phyloP scores from a whole-genome alignment of 139 green algal species.

The Picochlorum sp. region DNA sequence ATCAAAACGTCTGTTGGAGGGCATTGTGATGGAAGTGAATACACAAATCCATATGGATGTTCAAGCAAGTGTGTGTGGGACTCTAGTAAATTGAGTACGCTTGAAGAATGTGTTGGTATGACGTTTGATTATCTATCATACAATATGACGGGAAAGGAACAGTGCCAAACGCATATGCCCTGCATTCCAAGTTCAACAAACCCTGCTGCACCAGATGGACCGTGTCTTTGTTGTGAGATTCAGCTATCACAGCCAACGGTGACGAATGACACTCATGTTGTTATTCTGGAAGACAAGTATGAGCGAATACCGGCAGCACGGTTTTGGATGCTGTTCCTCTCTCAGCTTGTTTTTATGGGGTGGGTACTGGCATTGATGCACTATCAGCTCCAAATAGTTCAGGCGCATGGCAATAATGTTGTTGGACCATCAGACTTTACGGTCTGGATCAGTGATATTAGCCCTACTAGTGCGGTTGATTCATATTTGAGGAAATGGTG shows the following conservation, averaged over 20 bases:
- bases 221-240: conserved; percentile 35
- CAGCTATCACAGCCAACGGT: conserved; percentile 9
- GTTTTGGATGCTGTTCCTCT: conserved; percentile 34
- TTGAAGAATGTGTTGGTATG: no score
- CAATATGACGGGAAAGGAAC: background rate
- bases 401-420: conserved; percentile 24
- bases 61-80: conserved; percentile 20
- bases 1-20: conserved; percentile 25
- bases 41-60: conserved; percentile 35
- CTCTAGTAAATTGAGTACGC: background rate
- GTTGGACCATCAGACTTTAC: conserved; percentile 41
- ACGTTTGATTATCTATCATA: background rate
- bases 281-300: background rate
- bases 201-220: conserved; percentile 17
- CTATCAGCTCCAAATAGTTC: conserved; percentile 18
- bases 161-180: conserved; percentile 26
- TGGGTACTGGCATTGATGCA: conserved; percentile 31
- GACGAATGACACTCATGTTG: background rate
- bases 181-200: conserved; percentile 14
- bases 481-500: conserved; percentile 28
- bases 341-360: conserved; percentile 31
- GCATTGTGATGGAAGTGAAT: conserved; percentile 18
- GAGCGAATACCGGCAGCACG: conserved; percentile 17
- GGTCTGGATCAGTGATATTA: conserved; percentile 22
- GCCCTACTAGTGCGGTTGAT: conserved; percentile 2